phyloP scores from a whole-genome alignment of 306 rosid species.

The Cucumis hystrix region DNA sequence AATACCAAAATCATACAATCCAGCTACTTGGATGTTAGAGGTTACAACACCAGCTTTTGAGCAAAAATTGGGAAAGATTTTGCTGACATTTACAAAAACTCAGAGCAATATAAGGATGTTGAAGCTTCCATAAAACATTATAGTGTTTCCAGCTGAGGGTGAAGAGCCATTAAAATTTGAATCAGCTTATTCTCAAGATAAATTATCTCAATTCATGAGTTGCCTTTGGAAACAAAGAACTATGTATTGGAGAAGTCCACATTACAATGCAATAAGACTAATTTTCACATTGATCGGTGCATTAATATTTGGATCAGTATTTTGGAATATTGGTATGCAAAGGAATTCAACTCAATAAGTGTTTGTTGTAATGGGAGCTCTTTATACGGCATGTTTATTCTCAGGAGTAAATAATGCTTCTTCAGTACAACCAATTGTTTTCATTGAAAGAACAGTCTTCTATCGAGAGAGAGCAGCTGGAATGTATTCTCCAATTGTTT shows the following conservation, averaged over 20 bases:
- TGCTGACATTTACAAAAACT: conserved; percentile 39
- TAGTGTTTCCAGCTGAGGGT: conserved; percentile 38
- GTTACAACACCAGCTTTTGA: conserved; percentile 64
- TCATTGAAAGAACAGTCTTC: conserved; percentile 83
- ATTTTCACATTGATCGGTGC: conserved; percentile 59
- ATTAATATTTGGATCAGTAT: conserved; percentile 46
- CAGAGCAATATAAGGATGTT: conserved; percentile 37
- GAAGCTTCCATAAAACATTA: conserved; percentile 46
- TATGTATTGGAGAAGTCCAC: conserved; percentile 87
- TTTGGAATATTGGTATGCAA: conserved; percentile 57
- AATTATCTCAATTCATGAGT: conserved; percentile 25
- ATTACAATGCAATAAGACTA: conserved; percentile 61
- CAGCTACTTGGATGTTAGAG: conserved; percentile 96
- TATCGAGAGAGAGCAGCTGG: conserved; percentile 85
- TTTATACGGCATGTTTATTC: conserved; percentile 62
- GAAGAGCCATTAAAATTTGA: conserved; percentile 45
- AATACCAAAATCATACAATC: conserved; percentile 59
- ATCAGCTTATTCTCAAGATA: conserved; percentile 33
- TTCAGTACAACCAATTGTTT: conserved; percentile 83
- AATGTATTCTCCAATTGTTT: conserved; percentile 75
- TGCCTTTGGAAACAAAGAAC: conserved; percentile 82
- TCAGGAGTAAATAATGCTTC: conserved; percentile 75
- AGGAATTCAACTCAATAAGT: conserved; percentile 53
- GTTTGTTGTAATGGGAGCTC: conserved; percentile 69
- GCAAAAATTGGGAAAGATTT: conserved; percentile 49